These are phyloP conservation scores for Suillus variegatus DNA, from an alignment of 768 basidiomycete species.

Conservation along the genomic window DNA sequence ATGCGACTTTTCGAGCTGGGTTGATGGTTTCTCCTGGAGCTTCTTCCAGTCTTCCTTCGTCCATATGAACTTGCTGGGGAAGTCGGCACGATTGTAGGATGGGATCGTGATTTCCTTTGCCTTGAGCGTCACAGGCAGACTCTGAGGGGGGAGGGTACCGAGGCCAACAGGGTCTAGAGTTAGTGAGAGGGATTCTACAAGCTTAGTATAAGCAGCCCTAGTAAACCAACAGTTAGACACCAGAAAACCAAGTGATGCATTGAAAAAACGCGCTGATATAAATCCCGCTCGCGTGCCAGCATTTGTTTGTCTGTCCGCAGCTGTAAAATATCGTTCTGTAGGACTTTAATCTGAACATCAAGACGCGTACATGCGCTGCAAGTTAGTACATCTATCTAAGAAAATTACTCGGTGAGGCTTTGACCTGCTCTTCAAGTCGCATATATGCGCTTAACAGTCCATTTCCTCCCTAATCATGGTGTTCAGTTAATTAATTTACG, in stretches of 20 bases:
- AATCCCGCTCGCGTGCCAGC: neutral
- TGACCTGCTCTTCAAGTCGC: neutral
- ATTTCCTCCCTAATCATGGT: neutral
- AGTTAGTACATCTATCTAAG: neutral
- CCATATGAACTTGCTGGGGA: neutral
- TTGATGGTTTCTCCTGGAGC: neutral
- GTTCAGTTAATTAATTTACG: neutral
- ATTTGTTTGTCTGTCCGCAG: neutral
- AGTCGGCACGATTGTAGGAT: neutral
- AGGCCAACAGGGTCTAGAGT: neutral
- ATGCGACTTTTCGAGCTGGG: neutral
- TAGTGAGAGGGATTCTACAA: neutral
- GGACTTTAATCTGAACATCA: neutral
- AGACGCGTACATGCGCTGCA: neutral
- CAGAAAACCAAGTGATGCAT: neutral
- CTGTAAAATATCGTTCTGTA: neutral
- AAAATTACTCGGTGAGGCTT: neutral
- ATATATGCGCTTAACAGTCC: constrained; percentile 2
- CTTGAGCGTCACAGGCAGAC: neutral
- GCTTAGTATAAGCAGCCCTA: neutral
- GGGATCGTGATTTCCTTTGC: neutral
- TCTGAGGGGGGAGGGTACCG: neutral
- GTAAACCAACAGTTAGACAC: neutral
- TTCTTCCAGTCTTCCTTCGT: neutral
- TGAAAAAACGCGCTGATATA: neutral